Evolutionary conservation across 2,329 filamentous ascomycete genomes (phyloP), one percentile per base, ranked within the genome.

Genomic region (Elsinoe perseae): DNA sequence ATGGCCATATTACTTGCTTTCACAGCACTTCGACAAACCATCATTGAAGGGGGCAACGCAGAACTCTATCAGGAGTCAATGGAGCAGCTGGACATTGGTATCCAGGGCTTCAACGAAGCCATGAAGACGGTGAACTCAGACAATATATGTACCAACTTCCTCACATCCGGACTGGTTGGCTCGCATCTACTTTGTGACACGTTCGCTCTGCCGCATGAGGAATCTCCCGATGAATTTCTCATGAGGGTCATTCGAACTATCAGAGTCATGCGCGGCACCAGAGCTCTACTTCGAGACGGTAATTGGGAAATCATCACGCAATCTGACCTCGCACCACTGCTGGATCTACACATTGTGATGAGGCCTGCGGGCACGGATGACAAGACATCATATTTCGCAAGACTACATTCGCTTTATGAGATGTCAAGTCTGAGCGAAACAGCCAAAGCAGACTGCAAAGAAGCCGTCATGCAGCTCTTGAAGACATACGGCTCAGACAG

Each of bases 401-500:
- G 12, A n/a, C 44, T 50, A 18, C 25, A 50, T 25, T 20, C 25
- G 10, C 21, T 50, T 1, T 3, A 25, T 32, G 2, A 50, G 18
- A 14, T 27, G 2, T 50, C 44, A 18, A 21, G 14, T 18, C 12
- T 50, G 25, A 20, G 16, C 14, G 14, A 30, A 1, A 4, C 12
- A 12, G 14, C 16, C 25, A 50, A 50, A 12, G 44, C 20, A 25
- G 28, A 18, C 12, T 50, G 44, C 21, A 30, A 16, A 30, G 44
- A 50, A 16, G 44, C 27, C 16, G 25, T 32, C 3, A 16, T 25
- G 14, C 44, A 50, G 7, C 27, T 50, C 6, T 27, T 50, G 12
- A 50, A 50, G 44, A 50, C 44, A 3, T 50, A 50, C 10, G 44
- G 44, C 10, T 50, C 44, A 7, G 44, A 50, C 44, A 50, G 25